Conservation (phyloP, 116 monocot species). For the Papilionanthe hybrid region DNA sequence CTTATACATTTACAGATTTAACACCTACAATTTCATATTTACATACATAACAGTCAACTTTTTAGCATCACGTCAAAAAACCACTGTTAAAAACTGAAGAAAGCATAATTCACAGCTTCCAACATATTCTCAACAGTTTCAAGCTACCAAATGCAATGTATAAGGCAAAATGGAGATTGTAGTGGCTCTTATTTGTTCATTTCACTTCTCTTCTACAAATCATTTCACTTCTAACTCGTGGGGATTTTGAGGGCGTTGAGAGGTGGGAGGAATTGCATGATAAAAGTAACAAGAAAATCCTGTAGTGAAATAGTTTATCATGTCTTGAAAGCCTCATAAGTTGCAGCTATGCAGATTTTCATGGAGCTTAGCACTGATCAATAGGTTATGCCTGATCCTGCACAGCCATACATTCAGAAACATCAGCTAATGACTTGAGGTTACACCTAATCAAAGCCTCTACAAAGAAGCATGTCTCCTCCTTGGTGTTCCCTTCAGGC, state of each 20-base stretch:
- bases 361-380: background rate
- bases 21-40: no score
- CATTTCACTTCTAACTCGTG: background rate
- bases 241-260: background rate
- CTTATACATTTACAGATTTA: no score
- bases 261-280: background rate
- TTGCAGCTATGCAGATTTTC: background rate
- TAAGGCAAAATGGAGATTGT: no score
- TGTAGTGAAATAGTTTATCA: background rate
- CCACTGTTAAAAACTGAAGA: no score
- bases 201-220: background rate
- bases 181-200: no score
- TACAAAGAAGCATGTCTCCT: conserved; percentile 63
- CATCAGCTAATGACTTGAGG: conserved; percentile 51
- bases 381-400: conserved; percentile 19
- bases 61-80: no score
- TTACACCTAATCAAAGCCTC: conserved; percentile 63
- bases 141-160: no score
- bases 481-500: conserved; percentile 61
- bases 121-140: no score
- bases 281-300: background rate
- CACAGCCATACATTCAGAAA: no score
- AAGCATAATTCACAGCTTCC: no score
- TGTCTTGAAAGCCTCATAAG: background rate
- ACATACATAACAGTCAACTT: no score